Evolutionary conservation across 768 basidiomycete genomes (phyloP).

Genomic region (Mrakia hoshinonis): DNA sequence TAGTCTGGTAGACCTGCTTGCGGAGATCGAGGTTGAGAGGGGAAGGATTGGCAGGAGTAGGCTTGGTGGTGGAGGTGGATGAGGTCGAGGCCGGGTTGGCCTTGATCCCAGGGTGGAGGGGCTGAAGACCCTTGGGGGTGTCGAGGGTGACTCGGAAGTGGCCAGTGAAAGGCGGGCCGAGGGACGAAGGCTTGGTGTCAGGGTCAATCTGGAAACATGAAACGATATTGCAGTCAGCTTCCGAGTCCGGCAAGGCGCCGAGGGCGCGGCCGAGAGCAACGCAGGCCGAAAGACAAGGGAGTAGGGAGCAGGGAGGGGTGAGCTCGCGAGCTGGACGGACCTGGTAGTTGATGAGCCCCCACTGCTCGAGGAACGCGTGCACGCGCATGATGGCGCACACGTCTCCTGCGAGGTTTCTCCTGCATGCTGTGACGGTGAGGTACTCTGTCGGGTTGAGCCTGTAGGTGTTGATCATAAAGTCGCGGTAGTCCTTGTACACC

Average conservation of each 20-base stretch:
- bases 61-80: neutral
- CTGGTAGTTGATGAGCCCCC: slow-evolving; percentile 99
- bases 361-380: slow-evolving; percentile 96
- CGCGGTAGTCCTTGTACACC: slow-evolving; percentile 97
- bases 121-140: slow-evolving; percentile 89
- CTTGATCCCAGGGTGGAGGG: slow-evolving; percentile 56
- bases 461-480: slow-evolving; percentile 99
- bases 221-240: neutral
- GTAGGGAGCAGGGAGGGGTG: neutral
- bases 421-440: slow-evolving; percentile 90
- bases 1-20: slow-evolving; percentile 77
- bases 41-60: slow-evolving; percentile 40
- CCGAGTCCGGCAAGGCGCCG: neutral
- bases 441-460: slow-evolving; percentile 88
- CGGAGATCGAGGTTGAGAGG: slow-evolving; percentile 70
- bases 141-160: slow-evolving; percentile 97
- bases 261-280: neutral
- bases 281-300: neutral
- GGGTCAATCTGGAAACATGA: slow-evolving; percentile 78
- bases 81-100: slow-evolving; percentile 23
- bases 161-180: slow-evolving; percentile 95
- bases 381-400: slow-evolving; percentile 98
- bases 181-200: slow-evolving; percentile 82
- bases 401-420: slow-evolving; percentile 92
- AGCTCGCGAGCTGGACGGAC: slow-evolving; percentile 45